phyloP scores from a whole-genome alignment of 257 asterid species.

The Knoxia roxburghii region DNA sequence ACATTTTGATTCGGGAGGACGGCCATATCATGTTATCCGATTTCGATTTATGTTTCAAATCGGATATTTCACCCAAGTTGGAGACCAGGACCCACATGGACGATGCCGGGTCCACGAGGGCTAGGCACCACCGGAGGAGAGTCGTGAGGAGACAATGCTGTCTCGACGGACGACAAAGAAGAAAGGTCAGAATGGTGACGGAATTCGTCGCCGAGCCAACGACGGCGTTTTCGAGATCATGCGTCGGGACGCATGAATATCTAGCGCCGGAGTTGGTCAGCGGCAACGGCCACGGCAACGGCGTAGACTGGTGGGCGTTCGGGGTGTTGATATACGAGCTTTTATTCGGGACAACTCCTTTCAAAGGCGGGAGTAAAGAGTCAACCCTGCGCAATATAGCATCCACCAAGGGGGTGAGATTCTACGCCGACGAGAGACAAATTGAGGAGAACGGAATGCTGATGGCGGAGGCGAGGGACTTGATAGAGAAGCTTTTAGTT shows the following conservation, averaged over 20 bases:
- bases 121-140: neutral
- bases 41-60: conserved; percentile 65
- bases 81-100: conserved; percentile 26
- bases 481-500: conserved; percentile 65
- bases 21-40: conserved; percentile 84
- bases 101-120: conserved; percentile 12
- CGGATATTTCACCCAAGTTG: conserved; percentile 46
- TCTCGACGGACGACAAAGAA: conserved; percentile 12
- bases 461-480: conserved; percentile 53
- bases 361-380: conserved; percentile 76
- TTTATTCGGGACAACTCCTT: conserved; percentile 68
- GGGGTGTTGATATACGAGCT: conserved; percentile 73
- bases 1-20: conserved; percentile 67
- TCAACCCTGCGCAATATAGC: conserved; percentile 87
- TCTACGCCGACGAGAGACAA: conserved; percentile 27
- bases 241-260: conserved; percentile 91
- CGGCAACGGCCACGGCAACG: conserved; percentile 83
- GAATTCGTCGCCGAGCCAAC: conserved; percentile 79
- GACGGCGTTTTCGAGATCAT: conserved; percentile 69
- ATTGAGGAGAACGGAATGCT: conserved; percentile 36
- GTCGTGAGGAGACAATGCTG: conserved; percentile 8
- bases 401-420: conserved; percentile 57
- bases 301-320: conserved; percentile 98
- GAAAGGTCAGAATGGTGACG: conserved; percentile 42
- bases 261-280: conserved; percentile 67